Evolutionary conservation across 2,329 filamentous ascomycete genomes (phyloP).

Genomic region (Scleromitrula shiraiana): DNA sequence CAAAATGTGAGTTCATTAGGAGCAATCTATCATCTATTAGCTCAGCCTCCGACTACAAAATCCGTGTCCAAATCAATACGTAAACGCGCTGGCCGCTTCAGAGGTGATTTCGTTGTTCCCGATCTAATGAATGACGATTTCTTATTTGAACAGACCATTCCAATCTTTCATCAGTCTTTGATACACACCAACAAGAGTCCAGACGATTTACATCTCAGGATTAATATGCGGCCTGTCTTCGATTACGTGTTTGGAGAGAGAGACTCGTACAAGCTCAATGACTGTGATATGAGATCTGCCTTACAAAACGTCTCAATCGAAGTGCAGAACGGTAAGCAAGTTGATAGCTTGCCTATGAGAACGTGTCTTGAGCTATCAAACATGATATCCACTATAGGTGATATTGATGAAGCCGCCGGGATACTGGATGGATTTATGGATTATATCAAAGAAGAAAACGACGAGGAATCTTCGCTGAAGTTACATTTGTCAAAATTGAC

Average conservation of each 20-base stretch:
- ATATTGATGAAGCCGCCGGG: constrained; percentile 21
- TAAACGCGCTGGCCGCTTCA: constrained; percentile 3
- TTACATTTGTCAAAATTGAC: constrained; percentile 20
- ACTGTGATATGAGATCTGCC: neutral
- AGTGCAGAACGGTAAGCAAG: constrained; percentile 2
- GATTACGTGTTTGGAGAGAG: constrained; percentile 1
- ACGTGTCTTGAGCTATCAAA: constrained; percentile 21
- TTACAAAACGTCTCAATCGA: constrained; percentile 5
- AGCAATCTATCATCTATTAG: too few species aligned
- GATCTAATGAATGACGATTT: constrained; percentile 13
- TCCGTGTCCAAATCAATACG: constrained; percentile 6
- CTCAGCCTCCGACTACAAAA: constrained; percentile 11
- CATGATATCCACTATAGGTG: constrained; percentile 15
- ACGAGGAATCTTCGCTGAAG: constrained; percentile 9
- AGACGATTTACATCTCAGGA: constrained; percentile 3
- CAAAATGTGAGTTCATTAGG: neutral
- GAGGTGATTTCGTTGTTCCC: constrained; percentile 25
- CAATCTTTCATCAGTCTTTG: neutral
- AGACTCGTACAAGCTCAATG: neutral
- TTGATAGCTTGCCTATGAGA: constrained; percentile 9
- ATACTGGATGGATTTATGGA: constrained; percentile 19
- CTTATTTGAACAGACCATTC: neutral
- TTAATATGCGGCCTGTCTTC: constrained; percentile 6
- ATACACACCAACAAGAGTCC: neutral
- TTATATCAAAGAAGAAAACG: constrained; percentile 13